Base-by-base conservation (phyloP, 352 stramenopile species). In the Bremia lactucae region DNA sequence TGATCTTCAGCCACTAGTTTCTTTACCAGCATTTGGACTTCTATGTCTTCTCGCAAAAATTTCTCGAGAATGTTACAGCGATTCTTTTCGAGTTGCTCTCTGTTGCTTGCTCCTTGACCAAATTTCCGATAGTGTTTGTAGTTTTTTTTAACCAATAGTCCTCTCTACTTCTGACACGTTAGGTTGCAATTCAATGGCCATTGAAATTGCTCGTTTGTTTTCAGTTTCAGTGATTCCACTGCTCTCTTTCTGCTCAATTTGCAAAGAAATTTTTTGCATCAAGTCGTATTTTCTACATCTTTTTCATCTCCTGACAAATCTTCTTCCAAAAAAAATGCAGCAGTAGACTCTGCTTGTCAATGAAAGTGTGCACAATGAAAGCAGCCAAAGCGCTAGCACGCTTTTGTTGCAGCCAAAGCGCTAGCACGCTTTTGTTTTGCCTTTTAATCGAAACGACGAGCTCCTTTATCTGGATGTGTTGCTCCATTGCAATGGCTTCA, bases 401-500 rank as follows among this genome's bases (percentile, higher is more conserved):
- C 2, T 23, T 55, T 13, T 59, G 20, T 18, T 55, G 54, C 45
- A 35, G 50, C 44, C n/a, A 59, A 24, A 15, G 50, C 45, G n/a
- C 8, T 26, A 22, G 24, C 26, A 36, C 50, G 50, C 2, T 23
- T 55, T 13, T 59, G 20, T 18, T 55, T 14, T 53, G 44, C 13
- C 47, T 44, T 20, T 59, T 59, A 18, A 59, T 59, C 4, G 45
- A 59, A 16, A 54, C 50, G 11, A 49, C 20, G 6, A 59, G 44
- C 50, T 59, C 50, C 50, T 54, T 59, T 18, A 59, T 29, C 10
- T 59, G 50, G 11, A 21, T 36, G 31, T 59, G 50, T 3, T 59
- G 50, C 26, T 59, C 50, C 20, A 19, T 42, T 4, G 44, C 50
- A 15, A 25, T 16, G 13, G 36, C 36, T 42, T 48, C 28, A 57